Conservation (phyloP, 116 monocot species). For the Phalaenopsis hybrid region DNA sequence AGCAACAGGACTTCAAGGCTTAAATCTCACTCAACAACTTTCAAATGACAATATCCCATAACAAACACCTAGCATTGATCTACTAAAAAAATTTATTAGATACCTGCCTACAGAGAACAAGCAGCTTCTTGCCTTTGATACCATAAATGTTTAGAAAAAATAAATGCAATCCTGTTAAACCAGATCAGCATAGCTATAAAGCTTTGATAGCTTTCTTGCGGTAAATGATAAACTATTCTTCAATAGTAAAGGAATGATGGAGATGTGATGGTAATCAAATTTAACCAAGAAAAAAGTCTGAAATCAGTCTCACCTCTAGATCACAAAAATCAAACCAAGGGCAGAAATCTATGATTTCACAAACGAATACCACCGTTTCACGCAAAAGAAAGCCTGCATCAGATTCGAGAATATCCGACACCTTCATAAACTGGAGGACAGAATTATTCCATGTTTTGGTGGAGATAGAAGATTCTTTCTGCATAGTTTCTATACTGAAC, state of each 20-base stretch:
- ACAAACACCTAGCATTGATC: background rate
- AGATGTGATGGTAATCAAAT: background rate
- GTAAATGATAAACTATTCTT: background rate
- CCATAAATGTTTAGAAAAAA: background rate
- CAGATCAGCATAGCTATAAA: background rate
- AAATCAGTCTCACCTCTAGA: slow-evolving; percentile 66
- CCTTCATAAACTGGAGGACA: slow-evolving; percentile 99
- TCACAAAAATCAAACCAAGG: slow-evolving; percentile 99
- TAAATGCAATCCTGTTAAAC: background rate
- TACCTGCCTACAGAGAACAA: background rate
- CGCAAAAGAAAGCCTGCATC: slow-evolving; percentile 93
- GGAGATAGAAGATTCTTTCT: slow-evolving; percentile 97
- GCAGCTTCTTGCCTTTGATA: background rate
- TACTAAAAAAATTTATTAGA: background rate
- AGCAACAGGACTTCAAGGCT: background rate
- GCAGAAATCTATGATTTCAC: slow-evolving; percentile 93
- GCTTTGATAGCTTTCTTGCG: background rate
- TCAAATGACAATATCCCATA: background rate
- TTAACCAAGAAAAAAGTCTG: slow-evolving; percentile 1
- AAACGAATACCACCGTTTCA: slow-evolving; percentile 86
- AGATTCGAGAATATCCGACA: slow-evolving; percentile 78
- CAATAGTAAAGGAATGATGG: background rate
- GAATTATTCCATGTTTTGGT: slow-evolving; percentile 99
- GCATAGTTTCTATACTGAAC: slow-evolving; percentile 87
- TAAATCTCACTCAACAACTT: background rate